phyloP scores from a whole-genome alignment of 2,329 filamentous ascomycete genomes.

The Fusarium sp. region DNA sequence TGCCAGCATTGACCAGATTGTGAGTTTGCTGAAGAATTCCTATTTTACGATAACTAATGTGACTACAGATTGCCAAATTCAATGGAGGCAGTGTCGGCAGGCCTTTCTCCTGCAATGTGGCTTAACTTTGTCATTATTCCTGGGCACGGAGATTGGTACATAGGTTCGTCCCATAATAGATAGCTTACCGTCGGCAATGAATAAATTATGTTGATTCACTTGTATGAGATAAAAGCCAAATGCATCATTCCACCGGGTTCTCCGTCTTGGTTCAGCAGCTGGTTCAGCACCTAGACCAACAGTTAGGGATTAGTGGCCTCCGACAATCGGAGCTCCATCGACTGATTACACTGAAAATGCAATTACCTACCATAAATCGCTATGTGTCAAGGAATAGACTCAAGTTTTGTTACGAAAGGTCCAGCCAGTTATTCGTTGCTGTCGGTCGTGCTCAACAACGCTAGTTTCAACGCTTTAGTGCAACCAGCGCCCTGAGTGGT shows the following conservation, averaged over 20 bases:
- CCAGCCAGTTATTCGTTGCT: no score
- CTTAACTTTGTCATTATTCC: background rate
- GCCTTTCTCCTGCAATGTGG: constrained; percentile 38
- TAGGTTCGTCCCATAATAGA: background rate
- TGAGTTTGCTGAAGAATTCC: constrained; percentile 18
- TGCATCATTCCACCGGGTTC: no score
- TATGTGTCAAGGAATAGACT: background rate
- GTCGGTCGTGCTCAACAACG: background rate
- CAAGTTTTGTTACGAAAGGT: background rate
- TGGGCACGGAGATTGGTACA: background rate
- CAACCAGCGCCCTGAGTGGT: background rate
- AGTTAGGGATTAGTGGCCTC: background rate
- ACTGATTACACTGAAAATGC: fast-evolving
- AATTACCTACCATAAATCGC: fast-evolving
- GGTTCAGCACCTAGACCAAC: background rate
- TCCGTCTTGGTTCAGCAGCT: background rate
- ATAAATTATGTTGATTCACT: background rate
- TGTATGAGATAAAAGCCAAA: background rate
- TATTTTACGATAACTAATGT: background rate
- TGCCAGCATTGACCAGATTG: constrained; percentile 45
- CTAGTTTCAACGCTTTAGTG: background rate
- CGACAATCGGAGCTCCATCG: background rate
- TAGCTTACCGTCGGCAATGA: background rate
- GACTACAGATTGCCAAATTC: constrained; percentile 34
- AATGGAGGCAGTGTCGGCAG: constrained; percentile 34